Evolutionary conservation across 2,329 filamentous ascomycete genomes (phyloP), one percentile per base, ranked within the genome.

Genomic region (Alternaria sp.): DNA sequence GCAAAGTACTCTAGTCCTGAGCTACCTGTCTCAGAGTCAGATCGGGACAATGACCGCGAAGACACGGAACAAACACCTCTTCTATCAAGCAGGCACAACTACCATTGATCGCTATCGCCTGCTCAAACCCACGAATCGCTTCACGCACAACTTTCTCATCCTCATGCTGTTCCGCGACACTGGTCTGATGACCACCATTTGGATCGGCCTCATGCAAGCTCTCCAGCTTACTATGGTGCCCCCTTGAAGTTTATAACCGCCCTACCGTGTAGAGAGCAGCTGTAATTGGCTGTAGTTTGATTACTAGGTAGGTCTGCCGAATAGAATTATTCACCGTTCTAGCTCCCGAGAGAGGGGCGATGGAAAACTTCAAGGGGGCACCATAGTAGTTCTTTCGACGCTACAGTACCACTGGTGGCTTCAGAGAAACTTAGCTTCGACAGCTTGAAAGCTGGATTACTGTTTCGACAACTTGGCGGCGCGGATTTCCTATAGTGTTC

Each of bases 111-210:
- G 29, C 23, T 86, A 81, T 72, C 80, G 77, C 50, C 78, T 86
- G 8, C 68, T 75, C 0, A 65, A 76, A 23, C 72, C 80, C 14
- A 77, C 80, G 39, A 74, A 77, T 37, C 68, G 67, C 8, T 58
- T 83, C 11, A 75, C 80, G 23, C 77, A 72, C n/a, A 55, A 59
- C 21, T 67, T 84, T 11, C 84, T 83, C 0, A 82, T 86, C 17
- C 63, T 86, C n/a, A 75, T 78, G 14, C 75, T 78, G 28, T 58
- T 82, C 3, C 62, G 63, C 11, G 65, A 72, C 21, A 73, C 77
- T 45, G 64, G 64, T 14, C 67, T 78, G 5, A 46, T 74, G 2
- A 74, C 73, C 3, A 70, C 75, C 2, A 59, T 74, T 3, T 69
- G 78, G 72, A 63, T 79, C 17, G 61, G 62, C 14, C 67, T 72